A percentile compares a stretch with the other conserved stretches of the same genome.
Evolutionary conservation across 768 basidiomycete genomes (phyloP).

Genomic region (Hygrophorus russula): DNA sequence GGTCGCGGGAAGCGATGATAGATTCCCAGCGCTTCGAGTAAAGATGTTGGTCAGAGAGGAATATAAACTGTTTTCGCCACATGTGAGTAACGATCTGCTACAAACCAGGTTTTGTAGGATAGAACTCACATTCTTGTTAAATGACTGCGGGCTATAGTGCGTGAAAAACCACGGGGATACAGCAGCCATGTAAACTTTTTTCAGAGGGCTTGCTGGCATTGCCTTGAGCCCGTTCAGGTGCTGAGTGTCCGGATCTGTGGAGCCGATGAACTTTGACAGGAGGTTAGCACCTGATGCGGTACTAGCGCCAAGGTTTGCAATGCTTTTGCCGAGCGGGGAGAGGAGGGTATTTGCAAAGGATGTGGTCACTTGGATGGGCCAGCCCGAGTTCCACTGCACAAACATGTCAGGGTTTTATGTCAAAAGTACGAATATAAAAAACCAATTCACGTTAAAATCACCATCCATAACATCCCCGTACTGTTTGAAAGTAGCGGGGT

Average conservation of each 20-base stretch:
- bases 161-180: conserved; percentile 76
- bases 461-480: conserved; percentile 44
- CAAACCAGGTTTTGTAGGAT: background rate
- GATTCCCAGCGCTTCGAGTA: conserved; percentile 60
- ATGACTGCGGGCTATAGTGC: conserved; percentile 55
- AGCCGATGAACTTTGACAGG: conserved; percentile 30
- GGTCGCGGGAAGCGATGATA: conserved; percentile 42
- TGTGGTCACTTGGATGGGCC: conserved; percentile 55
- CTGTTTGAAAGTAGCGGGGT: conserved; percentile 33
- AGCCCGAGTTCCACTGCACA: conserved; percentile 59
- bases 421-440: conserved; percentile 2
- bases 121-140: conserved; percentile 62
- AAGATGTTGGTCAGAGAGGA: conserved; percentile 55
- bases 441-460: conserved; percentile 39
- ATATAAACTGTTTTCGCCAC: conserved; percentile 38
- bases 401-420: conserved; percentile 8
- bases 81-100: conserved; percentile 1
- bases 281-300: conserved; percentile 12
- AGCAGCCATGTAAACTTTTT: conserved; percentile 34
- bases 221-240: conserved; percentile 36
- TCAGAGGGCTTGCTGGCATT: conserved; percentile 15
- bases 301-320: background rate
- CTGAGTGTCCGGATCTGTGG: conserved; percentile 38
- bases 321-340: conserved; percentile 8
- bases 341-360: conserved; percentile 24